Evolutionary conservation across 345 rosid genomes (phyloP).

Genomic region (Reutealis trisperma): DNA sequence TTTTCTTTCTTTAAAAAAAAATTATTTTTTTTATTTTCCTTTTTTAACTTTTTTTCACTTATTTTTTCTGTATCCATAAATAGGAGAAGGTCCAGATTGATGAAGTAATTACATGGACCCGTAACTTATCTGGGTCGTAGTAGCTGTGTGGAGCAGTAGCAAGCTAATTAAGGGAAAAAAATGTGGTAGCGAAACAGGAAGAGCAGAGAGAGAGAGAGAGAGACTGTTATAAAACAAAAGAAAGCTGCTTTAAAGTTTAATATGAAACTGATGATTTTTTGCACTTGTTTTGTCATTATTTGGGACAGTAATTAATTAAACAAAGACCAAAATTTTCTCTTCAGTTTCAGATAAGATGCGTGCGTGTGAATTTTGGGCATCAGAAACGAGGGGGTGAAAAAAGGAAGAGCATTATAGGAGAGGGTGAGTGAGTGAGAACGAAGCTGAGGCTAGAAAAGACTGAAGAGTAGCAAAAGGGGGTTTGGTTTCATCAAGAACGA

Average conservation of each 20-base stretch:
- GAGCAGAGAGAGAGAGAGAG: not conserved
- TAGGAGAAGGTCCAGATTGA: not conserved
- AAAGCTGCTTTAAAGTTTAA: constrained; percentile 3
- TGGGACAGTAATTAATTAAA: not conserved
- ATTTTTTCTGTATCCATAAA: too few relatives aligned
- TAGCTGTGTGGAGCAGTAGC: too few relatives aligned
- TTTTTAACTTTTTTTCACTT: too few relatives aligned
- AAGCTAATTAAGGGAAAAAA: too few relatives aligned
- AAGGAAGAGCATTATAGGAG: constrained; percentile 27
- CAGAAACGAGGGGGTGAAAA: constrained; percentile 39
- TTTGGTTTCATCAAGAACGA: constrained; percentile 33
- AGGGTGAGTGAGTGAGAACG: constrained; percentile 4
- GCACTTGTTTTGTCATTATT: constrained; percentile 25
- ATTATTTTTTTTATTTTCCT: too few relatives aligned
- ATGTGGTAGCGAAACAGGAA: not conserved
- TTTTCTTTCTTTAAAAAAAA: too few relatives aligned
- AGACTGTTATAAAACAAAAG: constrained; percentile 1
- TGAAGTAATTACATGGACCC: too few relatives aligned
- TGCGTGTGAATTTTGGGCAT: constrained; percentile 11
- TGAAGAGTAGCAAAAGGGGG: not conserved
- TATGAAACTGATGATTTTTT: constrained; percentile 22
- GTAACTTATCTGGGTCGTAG: too few relatives aligned
- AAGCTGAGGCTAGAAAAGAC: not conserved
- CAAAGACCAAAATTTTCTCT: constrained; percentile 4
- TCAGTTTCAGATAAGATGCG: constrained; percentile 13